Conservation (phyloP, 1,284 basidiomycete genomes). For the Pseudozyma pruni region DNA sequence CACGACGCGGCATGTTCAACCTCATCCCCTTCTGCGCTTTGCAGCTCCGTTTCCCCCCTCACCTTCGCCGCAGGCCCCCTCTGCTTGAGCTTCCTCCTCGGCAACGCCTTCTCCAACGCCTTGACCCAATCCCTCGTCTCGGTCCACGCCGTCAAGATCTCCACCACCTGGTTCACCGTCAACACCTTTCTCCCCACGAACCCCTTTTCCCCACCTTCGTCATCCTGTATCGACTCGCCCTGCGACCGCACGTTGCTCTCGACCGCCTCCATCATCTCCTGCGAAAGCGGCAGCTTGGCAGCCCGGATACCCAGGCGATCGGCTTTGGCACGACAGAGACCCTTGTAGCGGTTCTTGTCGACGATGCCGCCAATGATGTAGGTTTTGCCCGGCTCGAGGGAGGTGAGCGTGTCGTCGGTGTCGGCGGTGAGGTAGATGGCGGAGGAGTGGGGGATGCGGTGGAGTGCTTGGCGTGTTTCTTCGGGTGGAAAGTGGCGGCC, state of each 20-base stretch:
- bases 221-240: conserved; percentile 31
- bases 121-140: conserved; percentile 60
- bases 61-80: conserved; percentile 17
- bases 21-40: background rate
- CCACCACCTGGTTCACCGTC: conserved; percentile 94
- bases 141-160: conserved; percentile 89
- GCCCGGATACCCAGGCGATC: conserved; percentile 78
- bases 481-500: conserved; percentile 12
- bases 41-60: background rate
- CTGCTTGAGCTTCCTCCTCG: conserved; percentile 32
- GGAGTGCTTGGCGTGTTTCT: conserved; percentile 12
- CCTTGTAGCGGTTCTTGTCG: conserved; percentile 95
- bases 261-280: conserved; percentile 72
- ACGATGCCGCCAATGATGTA: conserved; percentile 97
- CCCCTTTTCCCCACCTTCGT: conserved; percentile 14
- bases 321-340: conserved; percentile 86
- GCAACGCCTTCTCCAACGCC: conserved; percentile 69
- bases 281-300: conserved; percentile 85
- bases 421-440: conserved; percentile 96
- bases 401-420: conserved; percentile 82
- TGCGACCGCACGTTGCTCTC: conserved; percentile 25
- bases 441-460: conserved; percentile 57
- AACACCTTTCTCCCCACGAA: conserved; percentile 79
- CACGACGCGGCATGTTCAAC: conserved; percentile 17
- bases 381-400: conserved; percentile 82